phyloP scores from a whole-genome alignment of 495 filamentous ascomycete genomes.

The Astrothelium macrocarpum region DNA sequence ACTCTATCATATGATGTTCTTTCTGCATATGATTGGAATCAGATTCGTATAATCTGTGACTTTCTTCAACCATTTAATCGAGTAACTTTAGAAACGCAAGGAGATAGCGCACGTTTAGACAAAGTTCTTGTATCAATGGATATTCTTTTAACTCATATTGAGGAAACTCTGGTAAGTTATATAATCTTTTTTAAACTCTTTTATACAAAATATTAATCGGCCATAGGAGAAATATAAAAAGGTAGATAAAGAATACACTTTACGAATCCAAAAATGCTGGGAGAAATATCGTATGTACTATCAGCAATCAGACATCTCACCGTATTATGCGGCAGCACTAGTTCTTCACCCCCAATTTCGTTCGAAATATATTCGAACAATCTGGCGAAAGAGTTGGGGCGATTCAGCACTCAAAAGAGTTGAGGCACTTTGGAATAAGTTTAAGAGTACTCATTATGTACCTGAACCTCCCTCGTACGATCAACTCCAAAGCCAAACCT shows the following conservation, averaged over 20 bases:
- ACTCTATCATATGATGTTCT: not conserved
- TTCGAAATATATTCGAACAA: not conserved
- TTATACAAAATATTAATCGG: not conserved
- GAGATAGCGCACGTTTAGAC: not conserved
- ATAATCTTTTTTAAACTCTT: not conserved
- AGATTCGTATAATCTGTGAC: not conserved
- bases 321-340: slow-evolving; percentile 6
- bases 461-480: not conserved
- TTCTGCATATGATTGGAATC: not conserved
- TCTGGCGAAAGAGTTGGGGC: not conserved
- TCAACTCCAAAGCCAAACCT: not conserved
- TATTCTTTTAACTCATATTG: not conserved
- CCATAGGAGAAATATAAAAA: not conserved
- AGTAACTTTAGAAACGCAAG: not conserved
- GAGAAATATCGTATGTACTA: not conserved
- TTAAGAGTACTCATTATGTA: not conserved
- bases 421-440: not conserved
- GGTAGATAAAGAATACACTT: not conserved
- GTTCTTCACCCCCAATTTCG: not conserved
- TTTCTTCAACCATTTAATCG: not conserved
- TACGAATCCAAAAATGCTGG: not conserved
- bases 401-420: not conserved
- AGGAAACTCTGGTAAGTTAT: not conserved
- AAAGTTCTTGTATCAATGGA: not conserved
- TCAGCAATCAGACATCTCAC: not conserved